Evolutionary conservation across 1,284 basidiomycete species (phyloP).

Genomic region (Coriolopsis trogii): DNA sequence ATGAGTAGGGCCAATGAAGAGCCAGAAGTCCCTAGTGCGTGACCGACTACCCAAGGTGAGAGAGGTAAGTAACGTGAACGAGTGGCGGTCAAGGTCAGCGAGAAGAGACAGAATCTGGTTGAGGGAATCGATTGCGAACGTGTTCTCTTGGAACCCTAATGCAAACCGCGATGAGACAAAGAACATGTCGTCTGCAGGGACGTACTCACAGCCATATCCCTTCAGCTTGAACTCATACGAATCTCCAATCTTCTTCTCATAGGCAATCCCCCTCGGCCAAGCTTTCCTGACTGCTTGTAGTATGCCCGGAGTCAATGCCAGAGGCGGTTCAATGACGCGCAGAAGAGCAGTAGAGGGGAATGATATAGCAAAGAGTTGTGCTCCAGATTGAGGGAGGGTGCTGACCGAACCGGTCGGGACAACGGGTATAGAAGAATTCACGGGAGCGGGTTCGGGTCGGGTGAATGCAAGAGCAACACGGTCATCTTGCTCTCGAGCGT

Average conservation of each 20-base stretch:
- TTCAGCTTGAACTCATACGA: conserved; percentile 80
- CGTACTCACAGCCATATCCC: conserved; percentile 72
- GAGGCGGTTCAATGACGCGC: conserved; percentile 72
- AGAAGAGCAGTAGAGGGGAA: conserved; percentile 68
- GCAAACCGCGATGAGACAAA: no score
- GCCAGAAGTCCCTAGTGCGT: conserved; percentile 76
- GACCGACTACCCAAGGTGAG: conserved; percentile 69
- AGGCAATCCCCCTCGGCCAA: conserved; percentile 78
- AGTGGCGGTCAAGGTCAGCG: conserved; percentile 64
- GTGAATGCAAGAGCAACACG: conserved; percentile 71
- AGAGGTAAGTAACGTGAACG: conserved; percentile 69
- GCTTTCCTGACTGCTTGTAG: conserved; percentile 74
- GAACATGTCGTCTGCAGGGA: no score
- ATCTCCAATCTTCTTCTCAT: conserved; percentile 74
- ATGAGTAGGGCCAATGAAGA: conserved; percentile 58
- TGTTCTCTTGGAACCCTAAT: conserved; percentile 80
- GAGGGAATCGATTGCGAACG: conserved; percentile 76
- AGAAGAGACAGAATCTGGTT: conserved; percentile 71
- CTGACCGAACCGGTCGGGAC: conserved; percentile 25
- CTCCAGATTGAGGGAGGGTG: conserved; percentile 28
- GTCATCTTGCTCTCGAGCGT: conserved; percentile 76
- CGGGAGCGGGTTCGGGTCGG: conserved; percentile 40
- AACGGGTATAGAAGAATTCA: conserved; percentile 35
- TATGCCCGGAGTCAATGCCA: conserved; percentile 76
- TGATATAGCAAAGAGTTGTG: conserved; percentile 70